Percentiles rank a stretch among this genome's conserved stretches.
These are phyloP conservation scores for Notholithocarpus densiflorus DNA, from an alignment of 306 rosid genomes.

Conservation along the genomic window DNA sequence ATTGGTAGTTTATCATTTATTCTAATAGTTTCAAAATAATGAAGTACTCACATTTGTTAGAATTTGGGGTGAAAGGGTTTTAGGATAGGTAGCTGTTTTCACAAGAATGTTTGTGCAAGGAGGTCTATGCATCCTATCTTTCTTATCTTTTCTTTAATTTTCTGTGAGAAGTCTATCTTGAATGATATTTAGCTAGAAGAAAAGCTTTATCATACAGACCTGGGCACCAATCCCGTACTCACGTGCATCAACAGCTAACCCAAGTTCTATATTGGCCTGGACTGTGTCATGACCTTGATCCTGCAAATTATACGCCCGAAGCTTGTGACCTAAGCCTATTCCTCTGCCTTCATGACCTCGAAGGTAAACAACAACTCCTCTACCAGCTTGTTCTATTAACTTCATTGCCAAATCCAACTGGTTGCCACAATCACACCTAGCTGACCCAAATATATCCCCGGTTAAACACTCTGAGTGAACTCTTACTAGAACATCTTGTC, in stretches of 20 bases:
- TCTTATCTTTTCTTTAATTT: no score
- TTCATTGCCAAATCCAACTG: slow-evolving; percentile 84
- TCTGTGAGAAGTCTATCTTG: not conserved
- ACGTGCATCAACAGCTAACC: slow-evolving; percentile 76
- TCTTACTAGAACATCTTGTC: slow-evolving; percentile 69
- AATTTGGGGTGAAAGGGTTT: no score
- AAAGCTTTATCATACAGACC: slow-evolving; percentile 35
- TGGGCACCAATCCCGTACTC: slow-evolving; percentile 89
- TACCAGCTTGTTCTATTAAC: slow-evolving; percentile 63
- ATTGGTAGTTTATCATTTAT: no score
- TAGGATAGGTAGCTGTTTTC: no score
- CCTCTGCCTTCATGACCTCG: slow-evolving; percentile 97
- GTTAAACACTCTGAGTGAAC: slow-evolving; percentile 94
- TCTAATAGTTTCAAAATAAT: no score
- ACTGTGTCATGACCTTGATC: slow-evolving; percentile 87
- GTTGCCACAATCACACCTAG: slow-evolving; percentile 85
- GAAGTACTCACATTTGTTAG: no score
- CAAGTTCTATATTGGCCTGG: slow-evolving; percentile 79
- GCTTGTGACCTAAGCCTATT: slow-evolving; percentile 84
- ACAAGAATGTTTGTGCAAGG: no score
- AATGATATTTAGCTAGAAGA: not conserved
- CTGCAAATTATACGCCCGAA: slow-evolving; percentile 75
- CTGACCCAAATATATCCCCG: slow-evolving; percentile 85
- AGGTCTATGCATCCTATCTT: no score
- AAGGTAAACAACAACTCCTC: slow-evolving; percentile 78